Evolutionary conservation across 345 rosid genomes (phyloP), one percentile per base, ranked within the genome.

Genomic region (Carallia pectinifolia): DNA sequence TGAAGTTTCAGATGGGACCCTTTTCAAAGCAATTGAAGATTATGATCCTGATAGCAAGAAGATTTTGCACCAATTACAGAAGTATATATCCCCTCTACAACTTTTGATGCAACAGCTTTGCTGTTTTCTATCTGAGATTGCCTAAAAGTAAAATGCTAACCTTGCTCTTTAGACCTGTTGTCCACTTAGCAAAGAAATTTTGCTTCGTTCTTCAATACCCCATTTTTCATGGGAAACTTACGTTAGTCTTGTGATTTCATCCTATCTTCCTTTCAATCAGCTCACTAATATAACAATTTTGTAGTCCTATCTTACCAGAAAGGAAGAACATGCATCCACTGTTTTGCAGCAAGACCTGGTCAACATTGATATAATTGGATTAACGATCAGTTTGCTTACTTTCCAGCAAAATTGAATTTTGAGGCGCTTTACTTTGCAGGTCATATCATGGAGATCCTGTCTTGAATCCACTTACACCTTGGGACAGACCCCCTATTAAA

Each of bases 401-500:
- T 50, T 48, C 52, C 62, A 31, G 54, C 8, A 13, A 27, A 34
- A 48, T 40, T 68, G 10, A 69, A 65, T 66, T 64, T 69, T 34
- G 53, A 55, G 68, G 71, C 38, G 53, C 74, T 61, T 19, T 66
- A 62, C 76, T 84, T 73, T 54, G 60, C 89, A 95, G 99, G 88
- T 85, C 85, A 76, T 92, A 95, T 82, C 97, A 83, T 72, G 80
- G 78, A 62, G 92, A 95, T 82, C 97, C 92, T 77, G 90, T 95
- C 76, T 73, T 89, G 71, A 92, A 95, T 85, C 97, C 99, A 73
- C 91, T 95, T 38, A 84, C 97, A 53, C 97, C 99, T 58, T 95
- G 98, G 97, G 99, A 95, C 61, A 90, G 99, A 72, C 99, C 99
- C 60, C 99, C 99, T 69, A 86, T 92, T 53, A 92, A 86, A 84